Conservation (phyloP, 352 stramenopile species). For the Pythium pyrilobum region DNA sequence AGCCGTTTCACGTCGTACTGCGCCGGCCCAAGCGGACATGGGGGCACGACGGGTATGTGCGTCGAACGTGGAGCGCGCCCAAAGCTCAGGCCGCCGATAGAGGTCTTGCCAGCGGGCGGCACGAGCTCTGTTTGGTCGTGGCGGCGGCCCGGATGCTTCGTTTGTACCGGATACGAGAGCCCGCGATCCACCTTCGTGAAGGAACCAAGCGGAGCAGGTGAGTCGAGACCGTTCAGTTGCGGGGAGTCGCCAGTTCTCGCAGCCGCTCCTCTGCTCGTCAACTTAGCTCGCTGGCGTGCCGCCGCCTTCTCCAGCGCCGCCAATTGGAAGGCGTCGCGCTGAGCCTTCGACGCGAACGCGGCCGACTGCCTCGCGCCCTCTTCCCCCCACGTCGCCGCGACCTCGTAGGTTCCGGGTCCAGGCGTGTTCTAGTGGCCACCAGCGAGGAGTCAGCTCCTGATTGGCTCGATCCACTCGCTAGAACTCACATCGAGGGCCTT, state of each 20-base stretch:
- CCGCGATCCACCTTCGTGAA: not conserved
- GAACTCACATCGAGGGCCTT: constrained; percentile 6
- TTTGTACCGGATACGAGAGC: too few relatives aligned
- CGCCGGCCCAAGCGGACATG: constrained; percentile 13
- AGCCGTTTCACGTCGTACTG: constrained; percentile 46
- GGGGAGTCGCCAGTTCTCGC: too few relatives aligned
- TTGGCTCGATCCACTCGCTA: too few relatives aligned
- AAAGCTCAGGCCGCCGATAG: not conserved
- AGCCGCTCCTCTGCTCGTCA: not conserved
- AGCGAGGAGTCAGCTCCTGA: too few relatives aligned
- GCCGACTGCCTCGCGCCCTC: constrained; percentile 7
- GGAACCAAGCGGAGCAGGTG: too few relatives aligned
- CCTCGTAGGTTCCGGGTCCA: constrained; percentile 51
- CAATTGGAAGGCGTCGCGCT: constrained; percentile 20
- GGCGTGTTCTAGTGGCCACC: constrained; percentile 27
- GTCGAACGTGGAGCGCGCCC: constrained; percentile 9
- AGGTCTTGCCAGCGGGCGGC: not conserved
- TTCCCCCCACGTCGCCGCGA: constrained; percentile 23
- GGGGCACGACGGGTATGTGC: not conserved
- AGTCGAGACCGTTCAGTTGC: too few relatives aligned
- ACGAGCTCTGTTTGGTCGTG: not conserved
- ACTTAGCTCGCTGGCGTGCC: not conserved
- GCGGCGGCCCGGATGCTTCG: too few relatives aligned
- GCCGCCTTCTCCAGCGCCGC: not conserved
- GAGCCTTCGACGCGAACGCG: constrained; percentile 25